Percentiles rank a stretch among this genome's conserved stretches.
Evolutionary conservation across 208 protist species (phyloP).

Genomic region (Leishmania tarentolae): DNA sequence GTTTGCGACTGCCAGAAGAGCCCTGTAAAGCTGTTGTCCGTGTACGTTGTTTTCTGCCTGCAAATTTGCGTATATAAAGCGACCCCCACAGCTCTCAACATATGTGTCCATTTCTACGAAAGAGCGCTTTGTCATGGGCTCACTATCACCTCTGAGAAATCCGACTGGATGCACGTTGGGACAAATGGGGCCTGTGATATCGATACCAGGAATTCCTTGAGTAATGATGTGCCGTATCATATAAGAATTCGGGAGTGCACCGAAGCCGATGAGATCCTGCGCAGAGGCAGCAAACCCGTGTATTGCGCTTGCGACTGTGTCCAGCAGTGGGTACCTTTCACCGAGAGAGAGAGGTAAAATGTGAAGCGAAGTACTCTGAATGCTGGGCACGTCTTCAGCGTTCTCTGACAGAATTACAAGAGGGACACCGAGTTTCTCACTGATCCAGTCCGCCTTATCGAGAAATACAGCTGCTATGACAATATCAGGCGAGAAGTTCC

Average conservation of each 20-base stretch:
- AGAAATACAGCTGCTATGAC: constrained; percentile 8
- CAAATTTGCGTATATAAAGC: constrained; percentile 7
- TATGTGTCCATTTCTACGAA: not conserved
- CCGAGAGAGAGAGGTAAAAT: not conserved
- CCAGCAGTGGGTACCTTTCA: not conserved
- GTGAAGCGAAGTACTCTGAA: not conserved
- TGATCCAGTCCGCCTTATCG: not conserved
- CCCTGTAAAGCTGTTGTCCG: not conserved
- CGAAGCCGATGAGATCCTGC: not conserved
- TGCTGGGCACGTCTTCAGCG: not conserved
- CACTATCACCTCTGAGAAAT: constrained; percentile 33
- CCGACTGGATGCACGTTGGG: constrained; percentile 52
- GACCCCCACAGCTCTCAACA: not conserved
- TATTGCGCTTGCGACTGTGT: not conserved
- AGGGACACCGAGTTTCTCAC: not conserved
- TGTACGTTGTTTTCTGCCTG: not conserved
- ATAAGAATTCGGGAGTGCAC: constrained; percentile 1
- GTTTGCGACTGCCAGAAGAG: not conserved
- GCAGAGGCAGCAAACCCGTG: not conserved
- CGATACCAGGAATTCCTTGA: constrained; percentile 44
- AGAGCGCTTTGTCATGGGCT: not conserved
- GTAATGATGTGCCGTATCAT: constrained; percentile 37
- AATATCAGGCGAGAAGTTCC: not conserved
- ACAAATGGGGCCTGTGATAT: constrained; percentile 27
- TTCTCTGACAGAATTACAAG: constrained; percentile 6